phyloP scores from a whole-genome alignment of 2,329 filamentous ascomycete species.

The Beauveria caledonica region DNA sequence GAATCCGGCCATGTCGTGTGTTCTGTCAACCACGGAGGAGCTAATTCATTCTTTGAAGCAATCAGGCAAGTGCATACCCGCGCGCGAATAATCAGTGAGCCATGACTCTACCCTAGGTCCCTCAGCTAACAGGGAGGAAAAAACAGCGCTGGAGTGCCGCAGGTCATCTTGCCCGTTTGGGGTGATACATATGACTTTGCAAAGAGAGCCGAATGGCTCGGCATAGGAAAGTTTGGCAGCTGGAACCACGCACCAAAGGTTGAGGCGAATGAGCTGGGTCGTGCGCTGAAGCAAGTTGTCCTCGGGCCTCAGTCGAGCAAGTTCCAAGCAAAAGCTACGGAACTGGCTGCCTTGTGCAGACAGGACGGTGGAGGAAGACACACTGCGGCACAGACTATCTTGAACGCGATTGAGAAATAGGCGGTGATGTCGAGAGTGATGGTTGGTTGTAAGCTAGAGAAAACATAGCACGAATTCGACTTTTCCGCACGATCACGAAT shows the following conservation, averaged over 20 bases:
- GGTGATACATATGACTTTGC: conserved; percentile 36
- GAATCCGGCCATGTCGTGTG: conserved; percentile 26
- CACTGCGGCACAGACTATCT: not conserved
- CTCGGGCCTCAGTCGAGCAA: not conserved
- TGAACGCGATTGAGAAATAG: conserved; percentile 10
- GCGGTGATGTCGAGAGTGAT: not conserved
- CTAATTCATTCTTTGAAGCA: conserved; percentile 36
- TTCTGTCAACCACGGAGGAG: conserved; percentile 32
- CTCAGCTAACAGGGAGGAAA: not conserved
- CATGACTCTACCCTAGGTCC: too few species aligned
- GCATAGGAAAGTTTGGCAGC: conserved; percentile 30
- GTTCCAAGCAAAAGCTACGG: not conserved
- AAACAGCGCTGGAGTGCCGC: conserved; percentile 32
- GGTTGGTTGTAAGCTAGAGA: not conserved
- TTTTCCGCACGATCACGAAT: too few species aligned
- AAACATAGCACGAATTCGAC: not conserved
- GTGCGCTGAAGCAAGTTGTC: not conserved
- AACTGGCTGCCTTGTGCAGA: not conserved
- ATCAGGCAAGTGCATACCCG: conserved; percentile 25
- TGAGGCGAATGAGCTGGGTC: not conserved
- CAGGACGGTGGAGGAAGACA: not conserved
- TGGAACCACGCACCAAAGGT: conserved; percentile 13
- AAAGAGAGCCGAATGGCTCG: conserved; percentile 31
- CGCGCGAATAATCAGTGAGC: not conserved
- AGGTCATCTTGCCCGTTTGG: conserved; percentile 37